Conservation (phyloP, 768 basidiomycete species). For the Termitomyces sp. region DNA sequence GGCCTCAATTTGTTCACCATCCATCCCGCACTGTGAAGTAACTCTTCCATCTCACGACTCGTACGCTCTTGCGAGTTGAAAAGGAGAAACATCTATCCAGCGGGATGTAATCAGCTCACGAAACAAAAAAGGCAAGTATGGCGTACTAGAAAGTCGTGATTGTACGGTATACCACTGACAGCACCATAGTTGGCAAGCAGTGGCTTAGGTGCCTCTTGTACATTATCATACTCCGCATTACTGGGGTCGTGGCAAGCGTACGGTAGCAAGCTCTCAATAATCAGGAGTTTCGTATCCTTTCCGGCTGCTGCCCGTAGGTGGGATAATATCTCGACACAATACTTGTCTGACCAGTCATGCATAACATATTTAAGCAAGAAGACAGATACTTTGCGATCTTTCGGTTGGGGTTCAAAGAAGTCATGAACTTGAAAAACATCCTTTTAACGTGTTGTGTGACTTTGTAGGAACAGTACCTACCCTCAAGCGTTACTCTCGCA, state of each 20-base stretch:
- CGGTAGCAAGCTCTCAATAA: conserved; percentile 3
- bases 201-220: conserved; percentile 19
- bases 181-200: conserved; percentile 34
- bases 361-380: conserved; percentile 5
- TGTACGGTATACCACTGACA: conserved; percentile 28
- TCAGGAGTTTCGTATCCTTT: conserved; percentile 1
- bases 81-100: conserved; percentile 30
- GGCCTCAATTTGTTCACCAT: conserved; percentile 10
- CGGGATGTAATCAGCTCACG: not conserved
- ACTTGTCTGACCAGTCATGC: conserved; percentile 8
- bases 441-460: not conserved
- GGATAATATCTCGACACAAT: conserved; percentile 1
- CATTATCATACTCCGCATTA: not conserved
- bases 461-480: not conserved
- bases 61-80: conserved; percentile 37
- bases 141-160: not conserved
- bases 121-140: not conserved
- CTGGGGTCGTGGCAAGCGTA: conserved; percentile 4
- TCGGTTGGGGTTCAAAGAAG: conserved; percentile 3
- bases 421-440: not conserved
- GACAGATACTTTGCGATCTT: not conserved
- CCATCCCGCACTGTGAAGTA: conserved; percentile 29
- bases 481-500: conserved; percentile 4
- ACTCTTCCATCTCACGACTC: conserved; percentile 20
- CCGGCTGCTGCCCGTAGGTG: conserved; percentile 1